Evolutionary conservation across 768 basidiomycete species (phyloP), one percentile per base, ranked within the genome.

Genomic region (Suillus cothurnatus): DNA sequence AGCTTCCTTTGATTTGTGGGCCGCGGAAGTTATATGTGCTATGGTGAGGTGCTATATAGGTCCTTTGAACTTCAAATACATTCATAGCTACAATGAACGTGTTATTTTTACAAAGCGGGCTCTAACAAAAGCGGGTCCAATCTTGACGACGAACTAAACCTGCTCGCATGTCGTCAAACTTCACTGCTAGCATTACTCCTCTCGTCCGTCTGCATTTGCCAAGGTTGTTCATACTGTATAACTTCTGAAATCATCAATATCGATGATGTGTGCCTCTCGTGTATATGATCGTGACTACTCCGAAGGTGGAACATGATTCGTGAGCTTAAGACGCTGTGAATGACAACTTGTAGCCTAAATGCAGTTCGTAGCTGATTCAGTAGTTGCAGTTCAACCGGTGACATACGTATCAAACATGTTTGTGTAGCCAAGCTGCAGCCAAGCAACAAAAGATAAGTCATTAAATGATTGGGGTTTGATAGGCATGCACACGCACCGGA

Each of bases 281-380:
- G 15, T 19, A 4, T 4, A 21, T 59, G 45, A 47, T 34, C 50
- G 41, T 72, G 68, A 34, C 70, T 71, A 31, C 68, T 52, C 28
- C 61, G 67, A 5, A 77, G 74, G 49, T 69, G 71, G 68, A 74
- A 77, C 38, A 74, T 71, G 26, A 74, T 77, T 26, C 75, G 68
- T 55, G 65, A 70, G 38, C 71, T 66, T 12, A 74, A 67, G 15
- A 77, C 53, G 31, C 74, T 56, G 17, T 75, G 74, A 39, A 74
- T 41, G 1, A 70, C 75, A 38, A 77, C 64, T 53, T 75, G 73
- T 7, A 59, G 28, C 39, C 58, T 59, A 14, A 41, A 38, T 15
- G 36, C 34, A 21, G 9, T 28, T 28, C 28, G 26, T 19, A 28
- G 26, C n/a, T n/a, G n/a, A n/a, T n/a, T 59, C 58, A 28, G 26